Percentiles rank a stretch among this genome's conserved stretches.
These are phyloP conservation scores for Stereum hirsutum DNA, from an alignment of 1,284 basidiomycete genomes.

Conservation along the genomic window DNA sequence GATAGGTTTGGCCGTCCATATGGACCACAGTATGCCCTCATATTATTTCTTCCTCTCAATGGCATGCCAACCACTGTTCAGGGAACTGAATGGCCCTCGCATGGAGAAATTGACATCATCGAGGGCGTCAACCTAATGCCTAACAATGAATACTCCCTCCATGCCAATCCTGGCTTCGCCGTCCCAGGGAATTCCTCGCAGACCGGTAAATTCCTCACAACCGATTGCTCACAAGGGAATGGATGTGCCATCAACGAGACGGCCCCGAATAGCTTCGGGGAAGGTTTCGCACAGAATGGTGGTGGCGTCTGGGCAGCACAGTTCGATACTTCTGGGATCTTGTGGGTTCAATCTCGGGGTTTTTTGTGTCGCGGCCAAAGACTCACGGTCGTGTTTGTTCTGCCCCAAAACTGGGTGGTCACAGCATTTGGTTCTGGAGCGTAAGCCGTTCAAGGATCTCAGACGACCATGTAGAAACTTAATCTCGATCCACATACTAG, in stretches of 20 bases:
- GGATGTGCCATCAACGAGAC: slow-evolving; percentile 61
- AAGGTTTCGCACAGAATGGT: slow-evolving; percentile 50
- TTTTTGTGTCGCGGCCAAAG: too few relatives aligned
- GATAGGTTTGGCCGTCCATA: slow-evolving; percentile 29
- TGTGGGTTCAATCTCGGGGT: slow-evolving; percentile 29
- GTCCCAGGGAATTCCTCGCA: slow-evolving; percentile 18
- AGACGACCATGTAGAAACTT: too few relatives aligned
- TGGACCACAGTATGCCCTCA: slow-evolving; percentile 31
- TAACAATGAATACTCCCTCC: slow-evolving; percentile 54
- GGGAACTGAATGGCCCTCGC: too few relatives aligned
- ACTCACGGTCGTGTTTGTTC: too few relatives aligned
- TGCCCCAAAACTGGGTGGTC: not conserved
- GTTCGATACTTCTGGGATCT: slow-evolving; percentile 51
- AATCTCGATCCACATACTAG: too few relatives aligned
- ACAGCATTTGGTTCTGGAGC: slow-evolving; percentile 71
- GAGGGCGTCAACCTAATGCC: slow-evolving; percentile 33
- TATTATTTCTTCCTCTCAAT: too few relatives aligned
- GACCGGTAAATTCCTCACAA: slow-evolving; percentile 17
- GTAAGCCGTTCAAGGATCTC: slow-evolving; percentile 41
- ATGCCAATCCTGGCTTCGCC: slow-evolving; percentile 30
- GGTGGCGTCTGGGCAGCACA: slow-evolving; percentile 72
- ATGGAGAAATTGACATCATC: slow-evolving; percentile 39
- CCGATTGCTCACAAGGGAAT: slow-evolving; percentile 38
- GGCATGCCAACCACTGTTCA: too few relatives aligned
- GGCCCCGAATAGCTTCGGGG: slow-evolving; percentile 48